Percentiles rank a stretch among this genome's conserved stretches.
These are phyloP conservation scores for Lactarius akahatsu DNA, from an alignment of 768 basidiomycete species.

Conservation along the genomic window DNA sequence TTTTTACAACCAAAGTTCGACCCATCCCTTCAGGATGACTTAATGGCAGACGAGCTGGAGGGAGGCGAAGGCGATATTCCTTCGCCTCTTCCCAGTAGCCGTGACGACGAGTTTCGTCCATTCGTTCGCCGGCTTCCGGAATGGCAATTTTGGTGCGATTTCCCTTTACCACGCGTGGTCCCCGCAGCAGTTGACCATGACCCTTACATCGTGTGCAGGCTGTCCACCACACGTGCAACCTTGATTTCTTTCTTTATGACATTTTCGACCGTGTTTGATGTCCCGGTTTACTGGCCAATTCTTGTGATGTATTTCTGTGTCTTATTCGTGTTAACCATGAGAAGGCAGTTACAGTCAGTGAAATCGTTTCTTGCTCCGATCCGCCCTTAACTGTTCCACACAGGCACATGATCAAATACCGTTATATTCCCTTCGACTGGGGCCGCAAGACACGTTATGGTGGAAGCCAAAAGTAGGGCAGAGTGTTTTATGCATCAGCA, in stretches of 20 bases:
- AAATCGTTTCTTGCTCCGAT: not conserved
- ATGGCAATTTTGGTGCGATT: slow-evolving; percentile 88
- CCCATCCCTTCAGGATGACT: slow-evolving; percentile 90
- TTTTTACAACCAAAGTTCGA: slow-evolving; percentile 99
- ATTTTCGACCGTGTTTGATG: slow-evolving; percentile 82
- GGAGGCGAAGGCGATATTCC: slow-evolving; percentile 59
- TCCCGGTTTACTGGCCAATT: slow-evolving; percentile 99
- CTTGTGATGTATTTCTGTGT: slow-evolving; percentile 96
- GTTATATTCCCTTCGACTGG: slow-evolving; percentile 93
- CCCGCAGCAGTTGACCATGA: slow-evolving; percentile 7
- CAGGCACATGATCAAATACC: slow-evolving; percentile 99
- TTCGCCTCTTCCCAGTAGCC: slow-evolving; percentile 58
- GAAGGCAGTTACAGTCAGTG: slow-evolving; percentile 90
- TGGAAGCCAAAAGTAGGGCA: slow-evolving; percentile 44
- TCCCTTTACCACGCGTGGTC: not conserved
- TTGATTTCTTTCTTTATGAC: slow-evolving; percentile 80
- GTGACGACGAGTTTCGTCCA: slow-evolving; percentile 96
- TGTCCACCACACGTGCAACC: slow-evolving; percentile 87
- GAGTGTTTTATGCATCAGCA: not conserved
- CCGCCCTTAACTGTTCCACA: slow-evolving; percentile 6
- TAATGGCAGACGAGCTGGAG: slow-evolving; percentile 93
- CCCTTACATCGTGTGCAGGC: slow-evolving; percentile 48
- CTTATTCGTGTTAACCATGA: slow-evolving; percentile 92
- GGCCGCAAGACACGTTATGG: slow-evolving; percentile 92
- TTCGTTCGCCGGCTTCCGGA: slow-evolving; percentile 95